Conservation (phyloP, 2,329 filamentous ascomycete species). For the Alternaria ethzedia region DNA sequence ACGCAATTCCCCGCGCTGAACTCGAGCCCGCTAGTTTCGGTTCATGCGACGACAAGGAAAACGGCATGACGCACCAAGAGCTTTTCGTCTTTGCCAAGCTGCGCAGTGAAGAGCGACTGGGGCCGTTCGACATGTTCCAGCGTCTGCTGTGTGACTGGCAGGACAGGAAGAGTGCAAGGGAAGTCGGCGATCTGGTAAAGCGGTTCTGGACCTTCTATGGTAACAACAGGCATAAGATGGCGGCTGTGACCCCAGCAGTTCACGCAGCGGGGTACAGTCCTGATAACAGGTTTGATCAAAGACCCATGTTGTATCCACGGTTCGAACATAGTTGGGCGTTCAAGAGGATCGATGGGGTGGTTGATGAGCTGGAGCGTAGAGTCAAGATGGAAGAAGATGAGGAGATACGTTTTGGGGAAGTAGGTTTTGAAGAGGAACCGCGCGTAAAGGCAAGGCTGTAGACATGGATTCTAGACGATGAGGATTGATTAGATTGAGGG, state of each 20-base stretch:
- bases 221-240: conserved; percentile 32
- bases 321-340: conserved; percentile 44
- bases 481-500: background rate
- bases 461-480: background rate
- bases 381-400: background rate
- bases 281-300: conserved; percentile 64
- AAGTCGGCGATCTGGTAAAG: conserved; percentile 55
- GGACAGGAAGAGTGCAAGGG: conserved; percentile 43
- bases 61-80: conserved; percentile 58
- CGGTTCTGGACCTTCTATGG: conserved; percentile 47
- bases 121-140: conserved; percentile 59
- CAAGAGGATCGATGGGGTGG: conserved; percentile 47
- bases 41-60: conserved; percentile 65
- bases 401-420: background rate
- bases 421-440: background rate
- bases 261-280: conserved; percentile 58
- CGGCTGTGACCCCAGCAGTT: conserved; percentile 32
- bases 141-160: conserved; percentile 60
- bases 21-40: conserved; percentile 66
- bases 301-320: conserved; percentile 52
- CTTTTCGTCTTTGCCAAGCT: conserved; percentile 60
- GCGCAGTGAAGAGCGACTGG: conserved; percentile 61
- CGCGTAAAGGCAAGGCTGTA: background rate
- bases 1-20: conserved; percentile 55
- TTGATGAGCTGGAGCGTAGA: conserved; percentile 34